Percentiles rank a stretch among this genome's conserved stretches.
phyloP scores from a whole-genome alignment of 2,329 filamentous ascomycete genomes.

The Colletotrichum simmondsii region DNA sequence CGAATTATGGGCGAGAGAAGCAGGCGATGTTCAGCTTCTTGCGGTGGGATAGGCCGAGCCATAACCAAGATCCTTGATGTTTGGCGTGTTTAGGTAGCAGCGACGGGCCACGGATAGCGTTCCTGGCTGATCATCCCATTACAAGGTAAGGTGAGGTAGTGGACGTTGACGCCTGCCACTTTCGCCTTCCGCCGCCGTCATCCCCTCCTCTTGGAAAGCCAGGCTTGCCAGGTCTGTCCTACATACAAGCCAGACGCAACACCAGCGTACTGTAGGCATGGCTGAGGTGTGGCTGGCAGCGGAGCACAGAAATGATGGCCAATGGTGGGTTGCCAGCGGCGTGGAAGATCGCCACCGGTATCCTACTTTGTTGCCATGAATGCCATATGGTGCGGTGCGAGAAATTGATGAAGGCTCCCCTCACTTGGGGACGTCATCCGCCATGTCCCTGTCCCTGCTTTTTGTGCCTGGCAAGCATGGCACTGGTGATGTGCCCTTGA shows the following conservation, averaged over 20 bases:
- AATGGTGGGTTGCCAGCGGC: neutral
- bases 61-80: neutral
- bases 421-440: slow-evolving; percentile 24
- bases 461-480: slow-evolving; percentile 22
- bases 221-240: neutral
- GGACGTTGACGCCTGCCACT: neutral
- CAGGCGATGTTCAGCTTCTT: neutral
- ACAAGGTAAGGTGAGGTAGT: neutral
- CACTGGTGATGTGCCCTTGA: neutral
- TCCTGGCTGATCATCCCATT: slow-evolving; percentile 1
- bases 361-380: neutral
- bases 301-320: neutral
- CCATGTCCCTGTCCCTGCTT: slow-evolving; percentile 9
- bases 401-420: neutral
- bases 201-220: neutral
- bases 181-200: neutral
- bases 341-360: slow-evolving; percentile 11
- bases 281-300: slow-evolving; percentile 5
- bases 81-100: neutral
- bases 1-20: neutral
- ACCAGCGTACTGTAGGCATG: neutral
- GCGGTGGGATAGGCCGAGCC: neutral
- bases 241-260: neutral
- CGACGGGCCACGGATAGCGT: neutral
- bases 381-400: neutral